phyloP scores from a whole-genome alignment of 2,329 filamentous ascomycete species.

The Aspergillus brasiliensis region DNA sequence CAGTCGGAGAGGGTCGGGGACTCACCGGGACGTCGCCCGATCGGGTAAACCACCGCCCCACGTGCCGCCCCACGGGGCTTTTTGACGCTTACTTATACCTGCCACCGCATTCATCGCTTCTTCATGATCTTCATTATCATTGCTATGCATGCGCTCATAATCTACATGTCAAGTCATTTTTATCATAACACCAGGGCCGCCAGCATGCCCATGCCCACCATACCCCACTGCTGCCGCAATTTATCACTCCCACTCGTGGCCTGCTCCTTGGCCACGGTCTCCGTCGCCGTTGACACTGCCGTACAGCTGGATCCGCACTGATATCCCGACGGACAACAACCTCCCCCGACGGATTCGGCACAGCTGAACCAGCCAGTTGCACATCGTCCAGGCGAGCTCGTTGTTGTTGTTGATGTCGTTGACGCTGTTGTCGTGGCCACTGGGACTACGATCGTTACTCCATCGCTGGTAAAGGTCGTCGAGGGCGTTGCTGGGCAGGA shows the following conservation, averaged over 20 bases:
- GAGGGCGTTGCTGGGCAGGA: slow-evolving; percentile 72
- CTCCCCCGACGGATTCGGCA: slow-evolving; percentile 66
- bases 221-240: slow-evolving; percentile 4
- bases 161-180: neutral
- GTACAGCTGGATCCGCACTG: slow-evolving; percentile 75
- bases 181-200: slow-evolving; percentile 6
- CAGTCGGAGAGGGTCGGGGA: slow-evolving; percentile 14
- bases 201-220: slow-evolving; percentile 11
- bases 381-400: slow-evolving; percentile 55
- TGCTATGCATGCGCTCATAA: neutral
- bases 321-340: slow-evolving; percentile 82
- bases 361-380: slow-evolving; percentile 78
- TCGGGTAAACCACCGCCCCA: slow-evolving; percentile 12
- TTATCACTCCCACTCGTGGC: slow-evolving; percentile 24
- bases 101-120: slow-evolving; percentile 2
- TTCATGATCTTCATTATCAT: slow-evolving; percentile 11
- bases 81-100: slow-evolving; percentile 1
- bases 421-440: slow-evolving; percentile 46
- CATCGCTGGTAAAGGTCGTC: slow-evolving; percentile 65
- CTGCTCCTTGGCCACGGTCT: slow-evolving; percentile 48
- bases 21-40: slow-evolving; percentile 11
- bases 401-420: slow-evolving; percentile 22
- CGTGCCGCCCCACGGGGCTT: slow-evolving; percentile 11
- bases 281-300: slow-evolving; percentile 56
- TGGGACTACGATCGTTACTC: slow-evolving; percentile 70